Conservation (phyloP, 352 stramenopile species). For the Phytophthora sp. region DNA sequence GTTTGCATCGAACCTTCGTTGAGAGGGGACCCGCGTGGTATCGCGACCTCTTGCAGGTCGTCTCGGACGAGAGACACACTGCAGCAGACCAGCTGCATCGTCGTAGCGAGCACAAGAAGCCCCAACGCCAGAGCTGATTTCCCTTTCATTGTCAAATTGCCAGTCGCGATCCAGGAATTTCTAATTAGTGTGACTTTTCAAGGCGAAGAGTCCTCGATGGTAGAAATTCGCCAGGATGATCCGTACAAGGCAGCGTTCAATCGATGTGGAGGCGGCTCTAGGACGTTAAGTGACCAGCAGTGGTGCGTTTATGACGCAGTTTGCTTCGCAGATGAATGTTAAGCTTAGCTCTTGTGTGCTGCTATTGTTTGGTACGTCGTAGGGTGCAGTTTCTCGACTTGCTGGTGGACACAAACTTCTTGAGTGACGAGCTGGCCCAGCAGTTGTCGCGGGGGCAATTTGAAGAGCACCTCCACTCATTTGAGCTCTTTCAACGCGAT, state of each 20-base stretch:
- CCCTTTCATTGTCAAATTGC: slow-evolving; percentile 4
- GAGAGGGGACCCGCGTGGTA: slow-evolving; percentile 26
- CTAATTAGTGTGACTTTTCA: background rate
- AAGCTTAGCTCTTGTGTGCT: background rate
- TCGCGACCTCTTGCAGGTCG: slow-evolving; percentile 28
- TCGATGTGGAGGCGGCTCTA: background rate
- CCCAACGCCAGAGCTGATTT: background rate
- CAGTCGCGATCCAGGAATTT: background rate
- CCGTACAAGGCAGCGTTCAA: slow-evolving; percentile 1
- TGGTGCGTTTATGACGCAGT: background rate
- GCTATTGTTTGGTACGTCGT: background rate
- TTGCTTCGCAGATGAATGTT: background rate
- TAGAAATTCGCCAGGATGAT: background rate
- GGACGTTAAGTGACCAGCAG: background rate
- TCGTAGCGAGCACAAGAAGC: slow-evolving; percentile 14
- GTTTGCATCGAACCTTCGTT: slow-evolving; percentile 38
- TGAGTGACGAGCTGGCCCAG: background rate
- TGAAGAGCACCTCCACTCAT: background rate
- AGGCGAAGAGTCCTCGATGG: background rate
- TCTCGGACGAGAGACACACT: slow-evolving; percentile 28
- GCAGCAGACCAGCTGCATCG: background rate
- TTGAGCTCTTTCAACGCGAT: slow-evolving; percentile 9
- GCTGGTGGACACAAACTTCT: slow-evolving; percentile 2
- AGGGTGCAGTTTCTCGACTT: slow-evolving; percentile 12
- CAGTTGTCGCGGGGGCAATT: background rate